Percentiles rank a stretch among this genome's conserved stretches.
Evolutionary conservation across 345 rosid species (phyloP).

Genomic region (Erucastrum elatum): DNA sequence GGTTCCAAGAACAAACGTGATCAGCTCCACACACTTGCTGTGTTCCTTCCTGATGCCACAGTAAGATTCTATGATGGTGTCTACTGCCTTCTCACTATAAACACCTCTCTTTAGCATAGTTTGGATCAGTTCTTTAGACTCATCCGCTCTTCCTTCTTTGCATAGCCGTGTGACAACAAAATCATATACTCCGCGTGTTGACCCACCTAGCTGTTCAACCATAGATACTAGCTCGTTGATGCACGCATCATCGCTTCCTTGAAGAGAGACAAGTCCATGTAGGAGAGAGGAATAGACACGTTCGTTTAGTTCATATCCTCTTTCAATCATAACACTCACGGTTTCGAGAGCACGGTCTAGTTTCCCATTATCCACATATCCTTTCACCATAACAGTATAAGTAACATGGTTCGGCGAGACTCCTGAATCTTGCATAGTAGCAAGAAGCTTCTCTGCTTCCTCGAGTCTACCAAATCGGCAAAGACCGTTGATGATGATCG

Average conservation of each 20-base stretch:
- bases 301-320: background rate
- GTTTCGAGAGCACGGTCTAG: background rate
- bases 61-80: constrained; percentile 41
- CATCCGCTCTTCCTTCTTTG: background rate
- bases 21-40: constrained; percentile 36
- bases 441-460: background rate
- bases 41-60: constrained; percentile 39
- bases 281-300: background rate
- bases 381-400: background rate
- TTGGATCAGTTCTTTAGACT: background rate
- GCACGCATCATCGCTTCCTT: background rate
- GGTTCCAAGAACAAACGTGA: constrained; percentile 30
- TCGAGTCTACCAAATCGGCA: background rate
- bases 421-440: background rate
- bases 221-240: background rate
- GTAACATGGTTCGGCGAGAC: background rate
- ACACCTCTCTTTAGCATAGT: background rate
- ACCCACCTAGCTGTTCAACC: background rate
- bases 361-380: background rate
- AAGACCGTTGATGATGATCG: background rate
- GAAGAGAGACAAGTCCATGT: background rate
- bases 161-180: background rate
- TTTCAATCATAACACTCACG: background rate
- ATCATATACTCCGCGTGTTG: background rate
- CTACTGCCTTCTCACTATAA: constrained; percentile 42